Percentiles rank a stretch among this genome's conserved stretches.
Evolutionary conservation across 768 basidiomycete species (phyloP).

Genomic region (Mycena latifolia): DNA sequence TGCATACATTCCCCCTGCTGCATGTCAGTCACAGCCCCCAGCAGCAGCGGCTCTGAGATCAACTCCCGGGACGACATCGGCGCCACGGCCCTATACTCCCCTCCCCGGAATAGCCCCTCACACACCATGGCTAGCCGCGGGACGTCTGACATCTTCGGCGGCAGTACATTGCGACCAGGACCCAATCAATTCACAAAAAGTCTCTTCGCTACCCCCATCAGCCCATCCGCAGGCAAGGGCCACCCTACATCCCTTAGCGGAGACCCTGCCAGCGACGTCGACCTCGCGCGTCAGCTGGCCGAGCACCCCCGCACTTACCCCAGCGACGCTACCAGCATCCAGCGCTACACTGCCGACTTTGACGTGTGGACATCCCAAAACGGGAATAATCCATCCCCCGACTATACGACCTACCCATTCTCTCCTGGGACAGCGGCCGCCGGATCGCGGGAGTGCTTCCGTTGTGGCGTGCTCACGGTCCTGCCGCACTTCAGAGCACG

Average conservation of each 20-base stretch:
- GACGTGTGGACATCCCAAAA: too few species aligned
- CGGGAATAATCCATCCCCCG: too few species aligned
- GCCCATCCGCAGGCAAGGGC: neutral
- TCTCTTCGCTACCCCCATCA: neutral
- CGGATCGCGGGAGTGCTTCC: conserved; percentile 20
- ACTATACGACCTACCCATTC: conserved; percentile 9
- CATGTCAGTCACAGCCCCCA: too few species aligned
- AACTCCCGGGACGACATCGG: neutral
- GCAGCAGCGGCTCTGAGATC: neutral
- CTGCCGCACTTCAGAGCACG: conserved; percentile 9
- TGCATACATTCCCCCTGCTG: neutral
- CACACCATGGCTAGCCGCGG: neutral
- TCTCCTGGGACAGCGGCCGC: conserved; percentile 11
- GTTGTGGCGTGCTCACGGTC: conserved; percentile 9
- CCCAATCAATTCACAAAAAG: conserved; percentile 1
- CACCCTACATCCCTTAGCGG: conserved; percentile 5
- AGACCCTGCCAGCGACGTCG: neutral
- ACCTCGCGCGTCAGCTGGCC: neutral
- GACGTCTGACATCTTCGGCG: neutral
- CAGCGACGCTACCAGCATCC: too few species aligned
- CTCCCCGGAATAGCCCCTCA: neutral
- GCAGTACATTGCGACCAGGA: too few species aligned
- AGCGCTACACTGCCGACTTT: too few species aligned
- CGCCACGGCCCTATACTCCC: neutral
- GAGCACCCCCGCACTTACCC: too few species aligned